Evolutionary conservation across 2,329 filamentous ascomycete species (phyloP), one percentile per base, ranked within the genome.

Genomic region (Plenodomus biglobosus): DNA sequence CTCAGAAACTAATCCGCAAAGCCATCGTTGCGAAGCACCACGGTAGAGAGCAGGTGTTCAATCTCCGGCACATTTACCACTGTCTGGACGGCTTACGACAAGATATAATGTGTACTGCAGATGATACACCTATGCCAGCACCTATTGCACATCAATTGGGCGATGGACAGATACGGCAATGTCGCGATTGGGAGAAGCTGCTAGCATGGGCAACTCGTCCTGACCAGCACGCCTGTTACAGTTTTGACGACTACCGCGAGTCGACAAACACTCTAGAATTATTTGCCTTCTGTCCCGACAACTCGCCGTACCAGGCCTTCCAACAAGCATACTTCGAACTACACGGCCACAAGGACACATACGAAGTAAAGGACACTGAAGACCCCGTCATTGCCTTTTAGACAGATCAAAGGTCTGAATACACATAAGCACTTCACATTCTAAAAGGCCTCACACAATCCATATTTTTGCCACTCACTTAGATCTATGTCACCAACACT

Each of bases 41-140:
- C 17, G 55, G 55, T 34, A 50, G 58, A 2, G 55, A 58, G 13
- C 58, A 56, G 13, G 56, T 44, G 2, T 64, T 67, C 44, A 51
- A 57, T 42, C 52, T 68, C 1, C 41, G 58, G 18, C 68, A 71
- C 41, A 51, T 71, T 18, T 61, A 66, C 30, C 68, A 70, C 40
- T 71, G 67, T 40, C 43, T 70, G 8, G 66, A 70, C 38, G 61
- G 61, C 8, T 42, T 71, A 11, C 60, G 68, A 39, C 67, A 70
- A 55, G 62, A 69, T 41, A 61, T 70, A 46, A 64, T 70, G 50
- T 71, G 68, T 34, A 56, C 53, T 32, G 68, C 66, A 17, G 68
- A 71, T 41, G 68, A 70, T 47, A 71, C 68, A 4, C 68, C 67
- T 1, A 67, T 70, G 65, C 61, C 66, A 13, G 66, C 66, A 24